Base-by-base conservation (phyloP, 148 eudicot species). In the Fagopyrum tataricum region DNA sequence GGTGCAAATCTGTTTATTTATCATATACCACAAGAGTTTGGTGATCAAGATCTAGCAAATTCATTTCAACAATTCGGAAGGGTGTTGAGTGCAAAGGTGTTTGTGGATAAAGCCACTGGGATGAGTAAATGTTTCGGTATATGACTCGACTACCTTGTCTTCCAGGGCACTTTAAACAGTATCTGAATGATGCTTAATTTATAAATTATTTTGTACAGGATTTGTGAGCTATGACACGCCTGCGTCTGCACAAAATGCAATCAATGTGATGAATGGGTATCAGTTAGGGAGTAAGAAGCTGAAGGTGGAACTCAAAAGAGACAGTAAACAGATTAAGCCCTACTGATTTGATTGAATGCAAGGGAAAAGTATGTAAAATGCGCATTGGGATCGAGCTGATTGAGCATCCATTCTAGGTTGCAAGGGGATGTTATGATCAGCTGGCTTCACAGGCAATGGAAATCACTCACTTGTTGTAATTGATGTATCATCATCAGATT, bases 271-370 rank as follows among this genome's bases (percentile, higher is more conserved):
- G 99, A 89, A 96, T 78, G 99, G 99, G 51, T 82, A 26, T 82
- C 99, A 90, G 81, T 84, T 96, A 84, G 90, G 92, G 66, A 87
- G 94, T 86, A 96, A 96, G 81, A 96, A 92, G 82, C 83, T 96
- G 87, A 92, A 92, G 86, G 99, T 96, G 80, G 91, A 96, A 81
- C 95, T 87, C 48, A 96, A 96, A 86, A 85, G 96, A 85, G 96
- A 90, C 79, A 90, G 85, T 85, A 90, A 86, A 79, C 90, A 85
- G 76, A 92, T 52, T 77, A 85, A 79, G 77, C 72, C 88, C 52
- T 87, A 81, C 73, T 87, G 82, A 88, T 81, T 84, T 64, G 37
- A 70, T 26, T 9, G 51, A 4, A 11, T 7, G 48, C 14, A n/a
- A 41, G 72, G 72, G 26, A 67, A 67, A 37, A 66, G 46, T 6